These are phyloP conservation scores for Sanghuangporus weigelae DNA, from an alignment of 1,284 basidiomycete species.

Conservation along the genomic window DNA sequence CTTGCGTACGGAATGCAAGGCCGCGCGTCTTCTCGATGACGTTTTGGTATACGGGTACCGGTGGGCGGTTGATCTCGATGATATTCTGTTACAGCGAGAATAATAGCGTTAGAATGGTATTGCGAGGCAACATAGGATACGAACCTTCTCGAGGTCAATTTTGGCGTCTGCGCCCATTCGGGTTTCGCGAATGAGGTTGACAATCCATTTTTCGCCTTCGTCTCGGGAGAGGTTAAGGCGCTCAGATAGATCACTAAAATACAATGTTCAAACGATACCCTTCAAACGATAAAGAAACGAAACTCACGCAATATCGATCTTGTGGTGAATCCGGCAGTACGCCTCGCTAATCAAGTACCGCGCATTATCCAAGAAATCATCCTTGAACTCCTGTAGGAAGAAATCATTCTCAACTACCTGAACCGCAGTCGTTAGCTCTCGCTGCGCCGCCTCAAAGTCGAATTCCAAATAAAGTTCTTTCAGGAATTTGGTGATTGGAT, in stretches of 20 bases:
- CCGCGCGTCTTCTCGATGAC: constrained; percentile 97
- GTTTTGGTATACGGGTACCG: constrained; percentile 87
- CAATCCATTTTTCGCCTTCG: constrained; percentile 99
- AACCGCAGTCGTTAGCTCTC: constrained; percentile 76
- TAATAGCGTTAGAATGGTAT: constrained; percentile 6
- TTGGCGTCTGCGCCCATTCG: constrained; percentile 94
- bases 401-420: constrained; percentile 88
- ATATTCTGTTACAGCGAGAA: constrained; percentile 60
- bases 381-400: constrained; percentile 86
- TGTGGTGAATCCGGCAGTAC: constrained; percentile 95
- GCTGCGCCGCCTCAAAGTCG: constrained; percentile 86
- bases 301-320: constrained; percentile 88
- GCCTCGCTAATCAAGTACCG: constrained; percentile 94
- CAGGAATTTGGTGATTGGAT: constrained; percentile 91
- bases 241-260: constrained; percentile 78
- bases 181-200: constrained; percentile 96
- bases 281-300: constrained; percentile 1
- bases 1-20: constrained; percentile 87
- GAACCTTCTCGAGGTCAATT: constrained; percentile 91
- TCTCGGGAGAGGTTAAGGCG: constrained; percentile 88
- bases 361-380: constrained; percentile 95
- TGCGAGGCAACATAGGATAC: constrained; percentile 16
- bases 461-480: constrained; percentile 93
- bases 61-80: constrained; percentile 90
- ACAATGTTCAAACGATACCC: not conserved